Evolutionary conservation across 2,329 filamentous ascomycete genomes (phyloP).

Genomic region (Lachnellula willkommii): DNA sequence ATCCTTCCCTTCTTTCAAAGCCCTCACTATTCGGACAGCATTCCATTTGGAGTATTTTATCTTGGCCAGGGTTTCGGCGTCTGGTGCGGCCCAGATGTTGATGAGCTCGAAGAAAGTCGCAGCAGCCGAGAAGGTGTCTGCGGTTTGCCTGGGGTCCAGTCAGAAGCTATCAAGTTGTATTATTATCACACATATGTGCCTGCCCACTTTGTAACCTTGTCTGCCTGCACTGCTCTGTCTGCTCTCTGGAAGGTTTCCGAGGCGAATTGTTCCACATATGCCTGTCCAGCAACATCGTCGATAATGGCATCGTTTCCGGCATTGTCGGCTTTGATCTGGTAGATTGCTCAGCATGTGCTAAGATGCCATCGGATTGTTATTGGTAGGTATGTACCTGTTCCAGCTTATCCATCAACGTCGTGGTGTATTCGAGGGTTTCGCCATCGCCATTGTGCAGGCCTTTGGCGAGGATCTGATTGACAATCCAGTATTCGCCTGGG

Average conservation of each 20-base stretch:
- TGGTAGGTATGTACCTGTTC: conserved; percentile 54
- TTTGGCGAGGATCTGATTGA: conserved; percentile 82
- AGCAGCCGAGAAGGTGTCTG: conserved; percentile 88
- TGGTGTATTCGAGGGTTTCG: conserved; percentile 76
- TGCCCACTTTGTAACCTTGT: conserved; percentile 80
- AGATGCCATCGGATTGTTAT: neutral
- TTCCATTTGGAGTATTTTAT: conserved; percentile 98
- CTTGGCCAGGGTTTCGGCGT: conserved; percentile 74
- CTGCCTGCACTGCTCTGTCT: conserved; percentile 72
- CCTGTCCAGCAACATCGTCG: conserved; percentile 81
- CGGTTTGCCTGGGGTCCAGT: conserved; percentile 63
- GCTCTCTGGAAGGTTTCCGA: conserved; percentile 81
- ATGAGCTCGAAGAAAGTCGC: conserved; percentile 87
- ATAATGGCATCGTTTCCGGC: conserved; percentile 74
- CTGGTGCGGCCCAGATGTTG: conserved; percentile 73
- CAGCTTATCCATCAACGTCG: conserved; percentile 81
- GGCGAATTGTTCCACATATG: conserved; percentile 91
- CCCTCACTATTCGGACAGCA: conserved; percentile 82
- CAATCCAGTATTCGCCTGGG: conserved; percentile 81
- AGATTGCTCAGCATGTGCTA: conserved; percentile 1
- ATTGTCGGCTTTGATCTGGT: conserved; percentile 65
- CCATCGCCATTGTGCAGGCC: conserved; percentile 72
- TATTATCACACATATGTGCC: neutral
- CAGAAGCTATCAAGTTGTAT: neutral
- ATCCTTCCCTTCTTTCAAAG: conserved; percentile 83